Base-by-base conservation (phyloP, 2,329 filamentous ascomycete genomes). In the Penicillium sp. region DNA sequence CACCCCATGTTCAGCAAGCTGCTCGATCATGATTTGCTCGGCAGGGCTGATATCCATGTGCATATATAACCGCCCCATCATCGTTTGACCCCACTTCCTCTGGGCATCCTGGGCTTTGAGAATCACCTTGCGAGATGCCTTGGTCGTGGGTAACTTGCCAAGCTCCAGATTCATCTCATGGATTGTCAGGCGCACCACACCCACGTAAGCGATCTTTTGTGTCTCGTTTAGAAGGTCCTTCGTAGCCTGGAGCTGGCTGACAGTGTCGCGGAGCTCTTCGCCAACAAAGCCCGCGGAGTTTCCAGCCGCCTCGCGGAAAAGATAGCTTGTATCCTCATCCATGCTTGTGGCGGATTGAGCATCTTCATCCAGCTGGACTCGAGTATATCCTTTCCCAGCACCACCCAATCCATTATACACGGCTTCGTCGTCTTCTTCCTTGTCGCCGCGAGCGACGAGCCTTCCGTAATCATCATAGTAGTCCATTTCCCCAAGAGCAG, bases 21-120 rank as follows among this genome's bases (percentile, higher is more conserved):
- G 95, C 80, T 99, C 95, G 68, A 99, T 97, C 95, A 99, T 99
- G 76, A 99, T 84, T 81, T 99, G 95, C 78, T 99, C 95, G 61
- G 79, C 77, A 37, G 89, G 83, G 72, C 89, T 93, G 72, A 99
- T 96, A 63, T 99, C 95, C 95, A 99, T 99, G 78, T 99, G 95
- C 13, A 88, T 83, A 76, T 98, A 99, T 13, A 99, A 77, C 26
- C 94, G 88, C 63, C 97, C 88, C 93, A 99, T 99, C 85, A 97
- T 96, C 81, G 96, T 96, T 76, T 99, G 95, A 60, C 91, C 89
- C 94, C 94, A 99, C 91, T 97, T 97, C 77, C 90, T 90, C 81
- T 91, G 89, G 38, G 89, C 86, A 76, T 97, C 95, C 12, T 88
- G 81, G 0, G 91, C 87, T 63, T 89, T 80, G 33, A 86, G 84